Evolutionary conservation across 257 asterid genomes (phyloP).

Genomic region (Solanum megistacrolobum): DNA sequence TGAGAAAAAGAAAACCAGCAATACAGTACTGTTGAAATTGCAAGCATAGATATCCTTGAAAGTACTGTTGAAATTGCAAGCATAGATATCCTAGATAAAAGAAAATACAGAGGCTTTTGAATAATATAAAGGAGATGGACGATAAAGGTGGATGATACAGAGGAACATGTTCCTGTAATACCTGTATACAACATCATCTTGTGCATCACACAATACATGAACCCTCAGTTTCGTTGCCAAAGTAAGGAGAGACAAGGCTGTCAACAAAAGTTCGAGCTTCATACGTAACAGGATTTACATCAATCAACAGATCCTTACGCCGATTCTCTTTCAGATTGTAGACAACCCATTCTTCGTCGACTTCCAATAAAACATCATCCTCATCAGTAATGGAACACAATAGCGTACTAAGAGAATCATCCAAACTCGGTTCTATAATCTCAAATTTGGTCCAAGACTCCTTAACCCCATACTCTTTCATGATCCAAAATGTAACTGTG

Average conservation of each 20-base stretch:
- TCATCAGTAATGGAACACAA: neutral
- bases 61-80: too few species aligned
- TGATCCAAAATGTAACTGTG: too few species aligned
- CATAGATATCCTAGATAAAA: neutral
- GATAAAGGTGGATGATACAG: too few species aligned
- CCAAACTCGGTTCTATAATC: too few species aligned
- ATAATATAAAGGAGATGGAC: too few species aligned
- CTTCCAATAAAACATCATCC: neutral
- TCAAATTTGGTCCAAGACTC: too few species aligned
- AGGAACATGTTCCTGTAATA: neutral
- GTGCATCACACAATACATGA: neutral
- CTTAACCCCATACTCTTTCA: too few species aligned
- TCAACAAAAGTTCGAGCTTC: neutral
- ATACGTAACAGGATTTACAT: neutral
- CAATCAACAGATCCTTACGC: neutral
- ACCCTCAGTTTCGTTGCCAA: neutral
- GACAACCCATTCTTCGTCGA: neutral
- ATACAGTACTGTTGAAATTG: neutral
- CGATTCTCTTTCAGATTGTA: neutral
- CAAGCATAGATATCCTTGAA: neutral
- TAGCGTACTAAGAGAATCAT: neutral
- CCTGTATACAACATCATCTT: neutral
- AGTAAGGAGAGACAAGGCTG: constrained; percentile 11
- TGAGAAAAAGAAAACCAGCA: neutral
- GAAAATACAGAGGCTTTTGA: neutral